Evolutionary conservation across 495 filamentous ascomycete genomes (phyloP), one percentile per base, ranked within the genome.

Genomic region (Aspergillus nanangensis): DNA sequence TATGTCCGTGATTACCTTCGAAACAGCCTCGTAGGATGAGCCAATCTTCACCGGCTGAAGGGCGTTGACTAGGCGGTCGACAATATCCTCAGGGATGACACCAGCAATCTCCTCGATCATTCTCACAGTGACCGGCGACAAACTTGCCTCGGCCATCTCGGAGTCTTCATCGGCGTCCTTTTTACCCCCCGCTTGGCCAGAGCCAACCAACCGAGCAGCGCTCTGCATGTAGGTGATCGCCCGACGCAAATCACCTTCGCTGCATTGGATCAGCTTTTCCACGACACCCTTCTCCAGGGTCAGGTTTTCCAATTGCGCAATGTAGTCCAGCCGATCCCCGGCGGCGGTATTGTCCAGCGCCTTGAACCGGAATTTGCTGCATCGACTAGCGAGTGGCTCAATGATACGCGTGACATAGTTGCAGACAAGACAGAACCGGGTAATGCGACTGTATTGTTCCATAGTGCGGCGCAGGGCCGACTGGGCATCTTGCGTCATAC

Each of bases 381-480:
- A 99, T 43, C 71, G 78, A 61, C 82, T 88, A 2, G 93, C 93
- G 18, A 99, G 71, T 19, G 93, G 93, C 62, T 97, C 93, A 57
- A 99, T 99, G 58, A 99, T 97, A 44, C 93, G 72, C 0, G 93
- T 97, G 24, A 99, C 92, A 56, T 97, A 99, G 69, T 99, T 99
- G 69, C 93, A 99, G 32, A 97, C 90, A 10, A 99, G 74, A 64
- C 94, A 97, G 67, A 99, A 99, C 18, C 93, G 76, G 5, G 93
- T 99, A 60, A 97, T 96, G 60, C 87, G 90, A 66, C 80, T 86
- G 66, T 97, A 97, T 41, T 88, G 93, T 73, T 98, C 93, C 93
- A 98, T 98, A 5, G 93, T 97, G 31, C 93, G 79, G 45, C 93
- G 75, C 33, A 98, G 76, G 4, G 93, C 93, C 38, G 82, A 84